Conservation (phyloP, 345 rosid genomes). For the Bruguiera parviflora region DNA sequence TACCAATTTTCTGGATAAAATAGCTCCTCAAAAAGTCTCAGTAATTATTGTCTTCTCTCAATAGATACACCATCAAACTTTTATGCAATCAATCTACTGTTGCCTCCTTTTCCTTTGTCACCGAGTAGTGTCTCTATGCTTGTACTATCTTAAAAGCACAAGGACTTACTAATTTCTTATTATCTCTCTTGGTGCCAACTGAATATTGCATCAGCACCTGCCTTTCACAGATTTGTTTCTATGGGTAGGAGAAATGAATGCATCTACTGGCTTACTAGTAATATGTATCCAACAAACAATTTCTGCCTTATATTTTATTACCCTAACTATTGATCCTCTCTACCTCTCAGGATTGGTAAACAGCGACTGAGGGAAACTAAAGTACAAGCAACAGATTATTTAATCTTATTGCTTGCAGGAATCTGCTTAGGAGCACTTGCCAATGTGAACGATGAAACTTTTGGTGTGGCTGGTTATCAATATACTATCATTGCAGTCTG, state of each 20-base stretch:
- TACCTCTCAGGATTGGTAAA: constrained; percentile 64
- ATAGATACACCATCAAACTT: too few relatives aligned
- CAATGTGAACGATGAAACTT: constrained; percentile 56
- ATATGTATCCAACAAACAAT: background rate
- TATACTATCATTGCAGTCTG: constrained; percentile 91
- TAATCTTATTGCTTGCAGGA: constrained; percentile 90
- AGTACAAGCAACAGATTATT: constrained; percentile 70
- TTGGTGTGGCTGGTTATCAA: constrained; percentile 72
- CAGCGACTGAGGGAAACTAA: constrained; percentile 83
- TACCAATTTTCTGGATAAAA: background rate
- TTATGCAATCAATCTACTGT: background rate
- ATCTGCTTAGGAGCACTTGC: constrained; percentile 81
- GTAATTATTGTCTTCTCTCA: too few relatives aligned
- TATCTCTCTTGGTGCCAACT: background rate
- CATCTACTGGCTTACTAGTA: background rate
- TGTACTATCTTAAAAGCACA: background rate
- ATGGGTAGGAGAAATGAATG: background rate
- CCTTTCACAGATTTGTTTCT: background rate
- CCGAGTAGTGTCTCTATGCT: background rate
- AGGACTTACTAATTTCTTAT: background rate
- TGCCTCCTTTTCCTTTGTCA: background rate
- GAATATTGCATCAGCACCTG: background rate
- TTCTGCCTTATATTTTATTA: constrained; percentile 7
- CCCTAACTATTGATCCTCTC: constrained; percentile 5
- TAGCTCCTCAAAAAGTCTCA: background rate